Evolutionary conservation across 768 basidiomycete genomes (phyloP).

Genomic region (Boletus eberwhitei): DNA sequence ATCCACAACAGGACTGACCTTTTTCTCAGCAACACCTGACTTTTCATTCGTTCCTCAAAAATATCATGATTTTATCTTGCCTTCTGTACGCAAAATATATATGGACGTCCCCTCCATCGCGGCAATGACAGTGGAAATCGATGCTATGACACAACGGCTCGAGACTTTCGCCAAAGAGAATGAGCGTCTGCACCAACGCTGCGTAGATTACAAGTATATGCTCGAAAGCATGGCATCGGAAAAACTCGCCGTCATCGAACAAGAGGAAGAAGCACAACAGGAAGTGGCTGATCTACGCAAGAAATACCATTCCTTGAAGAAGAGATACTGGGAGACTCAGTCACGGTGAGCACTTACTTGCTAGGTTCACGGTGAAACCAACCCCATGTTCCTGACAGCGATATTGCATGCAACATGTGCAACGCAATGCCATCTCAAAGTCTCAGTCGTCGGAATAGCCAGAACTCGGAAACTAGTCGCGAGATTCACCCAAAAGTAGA

Average conservation of each 20-base stretch:
- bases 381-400: constrained; percentile 1
- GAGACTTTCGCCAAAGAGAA: constrained; percentile 39
- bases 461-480: constrained; percentile 5
- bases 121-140: constrained; percentile 31
- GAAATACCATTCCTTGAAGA: constrained; percentile 32
- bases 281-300: constrained; percentile 39
- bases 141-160: constrained; percentile 38
- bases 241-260: constrained; percentile 26
- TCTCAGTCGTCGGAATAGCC: constrained; percentile 7
- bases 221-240: constrained; percentile 32
- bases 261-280: constrained; percentile 35
- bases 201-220: constrained; percentile 39
- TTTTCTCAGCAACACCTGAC: constrained; percentile 45
- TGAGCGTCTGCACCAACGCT: constrained; percentile 40
- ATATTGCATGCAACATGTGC: not conserved
- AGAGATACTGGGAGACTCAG: constrained; percentile 18
- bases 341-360: constrained; percentile 11
- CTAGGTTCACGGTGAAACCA: not conserved
- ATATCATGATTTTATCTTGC: constrained; percentile 54
- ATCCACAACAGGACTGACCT: not conserved
- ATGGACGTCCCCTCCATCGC: constrained; percentile 39
- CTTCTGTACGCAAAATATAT: constrained; percentile 55
- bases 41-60: constrained; percentile 50
- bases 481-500: constrained; percentile 23
- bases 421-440: not conserved